Evolutionary conservation across 2,329 filamentous ascomycete species (phyloP), one percentile per base, ranked within the genome.

Genomic region (Malbranchea cinnamomea): DNA sequence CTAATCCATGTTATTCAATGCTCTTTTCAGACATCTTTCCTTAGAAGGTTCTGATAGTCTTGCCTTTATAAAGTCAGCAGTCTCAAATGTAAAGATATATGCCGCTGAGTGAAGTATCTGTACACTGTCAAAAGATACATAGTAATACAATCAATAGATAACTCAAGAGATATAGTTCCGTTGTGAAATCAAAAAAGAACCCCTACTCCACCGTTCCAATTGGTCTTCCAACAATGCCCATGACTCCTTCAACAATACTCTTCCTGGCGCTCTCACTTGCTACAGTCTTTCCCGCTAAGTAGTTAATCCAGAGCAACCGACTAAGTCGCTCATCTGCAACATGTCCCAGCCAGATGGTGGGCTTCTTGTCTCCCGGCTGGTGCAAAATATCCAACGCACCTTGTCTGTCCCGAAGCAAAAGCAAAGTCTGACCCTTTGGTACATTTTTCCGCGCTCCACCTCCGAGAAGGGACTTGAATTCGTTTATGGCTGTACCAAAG

Each of bases 151-250:
- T n/a, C n/a, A n/a, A n/a, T n/a, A n/a, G n/a, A n/a, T n/a, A n/a
- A n/a, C n/a, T n/a, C n/a, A n/a, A n/a, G n/a, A n/a, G n/a, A n/a
- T n/a, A n/a, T n/a, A n/a, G n/a, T n/a, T n/a, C n/a, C n/a, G n/a
- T 26, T 3, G 8, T 13, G 9, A 2, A 14, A 26, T 7, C 19
- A 16, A 32, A 26, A 39, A 8, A 23, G 23, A 27, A 93, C 79
- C 59, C 81, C 20, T 81, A 70, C 28, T 82, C 80, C 1, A 92
- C 77, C 0, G 82, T 92, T 1, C 85, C 87, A 10, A 93, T 71
- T 0, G 89, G 89, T 40, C 87, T 62, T 54, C 84, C 80, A 1
- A 89, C 83, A 56, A 94, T 79, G 41, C 76, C 76, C 65, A 95
- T 76, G 37, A 92, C 69, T 0, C 89, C 89, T 27, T 91, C 74